Percentiles rank a stretch among this genome's conserved stretches.
Evolutionary conservation across 352 stramenopile genomes (phyloP).

Genomic region (Globisporangium irregulare): DNA sequence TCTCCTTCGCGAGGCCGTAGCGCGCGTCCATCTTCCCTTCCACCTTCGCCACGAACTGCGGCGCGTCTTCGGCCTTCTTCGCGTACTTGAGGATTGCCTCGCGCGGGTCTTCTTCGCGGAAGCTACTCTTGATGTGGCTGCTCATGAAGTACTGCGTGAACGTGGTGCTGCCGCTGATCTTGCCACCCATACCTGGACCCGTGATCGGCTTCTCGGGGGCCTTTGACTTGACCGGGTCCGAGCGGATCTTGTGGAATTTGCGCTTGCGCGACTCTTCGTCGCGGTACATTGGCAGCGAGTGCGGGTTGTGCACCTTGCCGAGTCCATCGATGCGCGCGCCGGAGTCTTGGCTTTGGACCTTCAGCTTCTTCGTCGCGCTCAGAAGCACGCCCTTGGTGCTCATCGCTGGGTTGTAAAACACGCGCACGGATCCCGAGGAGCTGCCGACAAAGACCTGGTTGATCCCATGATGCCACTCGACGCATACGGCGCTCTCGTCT

Average conservation of each 20-base stretch:
- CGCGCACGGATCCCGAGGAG: slow-evolving; percentile 56
- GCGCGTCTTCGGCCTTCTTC: slow-evolving; percentile 64
- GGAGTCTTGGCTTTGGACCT: slow-evolving; percentile 48
- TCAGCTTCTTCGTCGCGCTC: slow-evolving; percentile 78
- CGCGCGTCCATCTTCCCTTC: slow-evolving; percentile 64
- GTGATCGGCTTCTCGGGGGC: slow-evolving; percentile 73
- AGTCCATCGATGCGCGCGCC: slow-evolving; percentile 68
- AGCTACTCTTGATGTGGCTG: slow-evolving; percentile 81
- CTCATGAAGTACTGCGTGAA: slow-evolving; percentile 90
- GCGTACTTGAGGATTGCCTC: slow-evolving; percentile 87
- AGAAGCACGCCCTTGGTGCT: slow-evolving; percentile 80
- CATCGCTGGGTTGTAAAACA: slow-evolving; percentile 68
- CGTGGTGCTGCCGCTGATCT: slow-evolving; percentile 75
- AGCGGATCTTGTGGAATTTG: slow-evolving; percentile 65
- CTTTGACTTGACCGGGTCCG: slow-evolving; percentile 72
- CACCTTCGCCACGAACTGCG: slow-evolving; percentile 60
- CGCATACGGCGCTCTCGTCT: slow-evolving; percentile 80
- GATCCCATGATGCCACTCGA: slow-evolving; percentile 83
- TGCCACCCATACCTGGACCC: slow-evolving; percentile 70
- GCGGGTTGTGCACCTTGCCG: slow-evolving; percentile 71
- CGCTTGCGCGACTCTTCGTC: slow-evolving; percentile 65
- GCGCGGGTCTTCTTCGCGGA: slow-evolving; percentile 82
- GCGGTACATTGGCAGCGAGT: slow-evolving; percentile 81
- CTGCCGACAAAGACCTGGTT: slow-evolving; percentile 81
- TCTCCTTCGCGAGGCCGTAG: slow-evolving; percentile 72